phyloP scores from a whole-genome alignment of 225 moss, liverwort and hornwort species.

The Ulota crispa region DNA sequence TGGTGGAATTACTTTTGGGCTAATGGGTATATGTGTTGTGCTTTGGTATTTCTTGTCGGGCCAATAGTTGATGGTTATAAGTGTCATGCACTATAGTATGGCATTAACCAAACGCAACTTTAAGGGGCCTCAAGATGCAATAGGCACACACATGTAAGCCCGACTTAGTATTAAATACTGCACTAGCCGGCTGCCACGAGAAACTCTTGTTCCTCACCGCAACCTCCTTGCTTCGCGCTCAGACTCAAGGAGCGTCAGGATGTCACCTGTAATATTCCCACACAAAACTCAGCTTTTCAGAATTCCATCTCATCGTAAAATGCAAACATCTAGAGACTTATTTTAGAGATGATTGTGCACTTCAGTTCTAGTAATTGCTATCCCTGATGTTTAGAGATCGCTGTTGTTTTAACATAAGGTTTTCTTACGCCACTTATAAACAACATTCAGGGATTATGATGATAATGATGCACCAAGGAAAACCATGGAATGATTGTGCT shows the following conservation, averaged over 20 bases:
- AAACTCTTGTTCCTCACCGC: slow-evolving; percentile 39
- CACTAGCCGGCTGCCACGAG: slow-evolving; percentile 14
- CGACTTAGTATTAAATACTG: slow-evolving; percentile 20
- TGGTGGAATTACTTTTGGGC: too few species aligned
- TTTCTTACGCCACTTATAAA: too few species aligned
- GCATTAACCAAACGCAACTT: background rate
- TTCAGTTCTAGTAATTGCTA: background rate
- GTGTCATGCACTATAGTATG: too few species aligned
- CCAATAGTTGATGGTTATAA: too few species aligned
- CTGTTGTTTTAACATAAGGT: background rate
- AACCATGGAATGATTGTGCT: background rate
- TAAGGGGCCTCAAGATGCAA: slow-evolving; percentile 12
- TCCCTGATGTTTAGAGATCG: too few species aligned
- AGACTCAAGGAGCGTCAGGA: slow-evolving; percentile 68
- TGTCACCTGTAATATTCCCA: slow-evolving; percentile 44
- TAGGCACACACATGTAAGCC: slow-evolving; percentile 1
- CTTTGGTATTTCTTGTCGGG: too few species aligned
- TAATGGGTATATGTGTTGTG: too few species aligned
- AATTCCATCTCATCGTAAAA: background rate
- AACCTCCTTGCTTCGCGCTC: slow-evolving; percentile 72
- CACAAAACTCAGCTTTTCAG: background rate
- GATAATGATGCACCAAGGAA: background rate
- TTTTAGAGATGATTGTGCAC: background rate
- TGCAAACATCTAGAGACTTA: background rate
- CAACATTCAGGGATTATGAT: background rate